A percentile compares a stretch with the other conserved stretches of the same genome.
These are phyloP conservation scores for Diaporthe batatas DNA, from an alignment of 2,329 filamentous ascomycete genomes.

Conservation along the genomic window DNA sequence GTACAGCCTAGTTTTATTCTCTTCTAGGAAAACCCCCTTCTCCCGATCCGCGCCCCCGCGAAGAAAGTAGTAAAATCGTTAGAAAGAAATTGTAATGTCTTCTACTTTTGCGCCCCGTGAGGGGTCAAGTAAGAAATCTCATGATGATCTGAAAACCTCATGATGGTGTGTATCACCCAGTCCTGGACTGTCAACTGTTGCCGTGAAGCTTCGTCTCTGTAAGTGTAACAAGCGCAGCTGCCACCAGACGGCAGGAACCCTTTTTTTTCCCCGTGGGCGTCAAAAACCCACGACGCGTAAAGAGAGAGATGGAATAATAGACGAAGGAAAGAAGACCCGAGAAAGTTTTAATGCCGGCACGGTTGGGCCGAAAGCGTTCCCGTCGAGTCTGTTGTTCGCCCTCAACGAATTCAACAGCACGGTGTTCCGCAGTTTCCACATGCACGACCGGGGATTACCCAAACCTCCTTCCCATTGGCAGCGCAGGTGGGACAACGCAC, in stretches of 20 bases:
- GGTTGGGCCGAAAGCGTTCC: neutral
- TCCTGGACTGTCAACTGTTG: constrained; percentile 29
- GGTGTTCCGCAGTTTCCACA: constrained; percentile 66
- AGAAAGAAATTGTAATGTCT: constrained; percentile 38
- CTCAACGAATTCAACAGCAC: constrained; percentile 47
- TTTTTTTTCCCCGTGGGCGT: constrained; percentile 14
- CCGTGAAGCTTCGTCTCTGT: constrained; percentile 42
- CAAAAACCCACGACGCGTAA: neutral
- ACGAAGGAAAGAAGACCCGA: neutral
- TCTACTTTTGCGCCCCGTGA: constrained; percentile 39
- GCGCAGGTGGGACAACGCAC: constrained; percentile 66
- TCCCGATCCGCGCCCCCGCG: constrained; percentile 16
- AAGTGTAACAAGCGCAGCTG: constrained; percentile 40
- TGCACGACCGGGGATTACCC: constrained; percentile 67
- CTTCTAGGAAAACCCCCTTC: neutral
- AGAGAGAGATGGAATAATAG: constrained; percentile 7
- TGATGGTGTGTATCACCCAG: constrained; percentile 29
- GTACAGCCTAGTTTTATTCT: constrained; percentile 35
- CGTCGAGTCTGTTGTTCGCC: constrained; percentile 20
- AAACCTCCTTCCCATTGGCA: constrained; percentile 63
- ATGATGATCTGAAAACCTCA: constrained; percentile 26
- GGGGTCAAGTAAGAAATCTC: constrained; percentile 35
- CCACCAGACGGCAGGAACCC: constrained; percentile 36
- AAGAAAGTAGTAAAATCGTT: constrained; percentile 27
- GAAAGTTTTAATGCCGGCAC: constrained; percentile 1